phyloP scores from a whole-genome alignment of 2,329 filamentous ascomycete species.

The Chaetomiaceae sp. region DNA sequence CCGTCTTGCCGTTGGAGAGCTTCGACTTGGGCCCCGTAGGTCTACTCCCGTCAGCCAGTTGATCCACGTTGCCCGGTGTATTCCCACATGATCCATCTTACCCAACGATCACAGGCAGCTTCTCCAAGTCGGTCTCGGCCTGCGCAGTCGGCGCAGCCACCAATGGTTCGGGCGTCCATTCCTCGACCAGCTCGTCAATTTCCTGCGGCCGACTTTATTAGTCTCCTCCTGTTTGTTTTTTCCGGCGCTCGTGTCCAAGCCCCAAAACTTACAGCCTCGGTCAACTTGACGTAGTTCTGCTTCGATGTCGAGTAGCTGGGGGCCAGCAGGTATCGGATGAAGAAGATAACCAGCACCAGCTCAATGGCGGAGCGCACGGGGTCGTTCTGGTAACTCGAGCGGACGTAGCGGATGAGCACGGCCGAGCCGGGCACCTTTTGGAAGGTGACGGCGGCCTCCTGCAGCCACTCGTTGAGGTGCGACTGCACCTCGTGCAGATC shows the following conservation, averaged over 20 bases:
- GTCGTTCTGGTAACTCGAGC: constrained; percentile 96
- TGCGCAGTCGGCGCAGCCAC: constrained; percentile 66
- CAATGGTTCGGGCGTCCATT: constrained; percentile 92
- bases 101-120: constrained; percentile 81
- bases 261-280: constrained; percentile 57
- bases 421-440: constrained; percentile 90
- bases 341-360: constrained; percentile 89
- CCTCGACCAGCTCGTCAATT: constrained; percentile 92
- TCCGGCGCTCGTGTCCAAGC: neutral
- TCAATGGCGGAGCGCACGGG: constrained; percentile 91
- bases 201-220: constrained; percentile 44
- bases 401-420: constrained; percentile 90
- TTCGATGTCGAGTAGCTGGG: constrained; percentile 90
- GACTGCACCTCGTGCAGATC: constrained; percentile 57
- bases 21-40: constrained; percentile 87
- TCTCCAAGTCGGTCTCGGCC: constrained; percentile 79
- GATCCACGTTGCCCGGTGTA: neutral
- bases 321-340: constrained; percentile 84
- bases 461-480: constrained; percentile 46
- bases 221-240: neutral
- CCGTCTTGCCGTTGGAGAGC: constrained; percentile 79
- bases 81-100: constrained; percentile 35
- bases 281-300: constrained; percentile 80
- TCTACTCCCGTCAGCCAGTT: constrained; percentile 38
- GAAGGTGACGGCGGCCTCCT: constrained; percentile 58